A percentile compares a stretch with the other conserved stretches of the same genome.
Conservation (phyloP, 768 basidiomycete genomes). For the Hericium rajendrae region DNA sequence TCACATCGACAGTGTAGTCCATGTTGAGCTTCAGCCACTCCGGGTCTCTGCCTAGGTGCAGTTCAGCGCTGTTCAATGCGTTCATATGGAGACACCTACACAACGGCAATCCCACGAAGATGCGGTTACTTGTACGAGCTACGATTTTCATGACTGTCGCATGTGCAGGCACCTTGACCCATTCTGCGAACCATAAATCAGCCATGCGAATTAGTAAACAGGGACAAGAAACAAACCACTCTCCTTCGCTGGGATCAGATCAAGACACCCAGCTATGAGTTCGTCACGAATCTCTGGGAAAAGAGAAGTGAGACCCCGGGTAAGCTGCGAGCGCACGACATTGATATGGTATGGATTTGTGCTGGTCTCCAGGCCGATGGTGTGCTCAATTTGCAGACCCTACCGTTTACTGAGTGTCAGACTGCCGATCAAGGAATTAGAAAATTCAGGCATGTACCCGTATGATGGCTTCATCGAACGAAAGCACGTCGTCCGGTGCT, state of each 20-base stretch:
- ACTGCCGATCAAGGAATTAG: too few species aligned
- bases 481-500: slow-evolving; percentile 35
- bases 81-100: slow-evolving; percentile 11
- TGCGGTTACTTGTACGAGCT: slow-evolving; percentile 30
- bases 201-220: neutral
- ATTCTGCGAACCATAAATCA: neutral
- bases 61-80: neutral
- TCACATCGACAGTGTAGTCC: slow-evolving; percentile 26
- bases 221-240: neutral
- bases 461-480: neutral
- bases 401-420: neutral
- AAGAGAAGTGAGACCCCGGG: neutral
- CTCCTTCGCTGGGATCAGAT: neutral
- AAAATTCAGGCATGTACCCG: neutral
- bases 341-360: neutral
- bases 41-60: slow-evolving; percentile 24
- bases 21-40: slow-evolving; percentile 26
- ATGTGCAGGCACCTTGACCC: neutral
- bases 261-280: neutral
- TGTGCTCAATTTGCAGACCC: neutral
- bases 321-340: slow-evolving; percentile 1
- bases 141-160: slow-evolving; percentile 12
- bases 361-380: neutral
- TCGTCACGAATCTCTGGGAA: neutral
- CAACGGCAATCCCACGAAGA: slow-evolving; percentile 30